Base-by-base conservation (phyloP, 108 stramenopile genomes). In the Hondaea fermentalgiana region DNA sequence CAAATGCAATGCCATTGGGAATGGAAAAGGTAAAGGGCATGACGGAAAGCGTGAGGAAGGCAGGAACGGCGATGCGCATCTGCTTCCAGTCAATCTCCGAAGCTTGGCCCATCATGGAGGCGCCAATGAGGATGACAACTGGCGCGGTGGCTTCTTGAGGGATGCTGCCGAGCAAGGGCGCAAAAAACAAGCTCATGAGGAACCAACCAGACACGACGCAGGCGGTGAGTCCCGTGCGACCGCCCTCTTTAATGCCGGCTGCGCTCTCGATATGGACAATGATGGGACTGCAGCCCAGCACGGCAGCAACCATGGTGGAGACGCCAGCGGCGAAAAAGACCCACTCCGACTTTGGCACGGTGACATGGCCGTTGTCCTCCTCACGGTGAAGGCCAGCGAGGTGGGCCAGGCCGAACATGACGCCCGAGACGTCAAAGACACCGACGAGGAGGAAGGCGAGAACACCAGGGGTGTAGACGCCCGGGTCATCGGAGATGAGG, bases 141-240 rank as follows among this genome's bases (percentile, higher is more conserved):
- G 95, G 95, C n/a, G 95, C 96, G 35, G 94, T 96, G 53, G 97
- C 97, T 94, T 95, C 94, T 10, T 94, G 89, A 25, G 97, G 97
- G 60, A 97, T 95, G 57, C 91, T 90, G 60, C 95, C 95, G 72
- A 97, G 90, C 60, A 96, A 92, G 4, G 97, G 97, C 16, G 96
- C 95, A 91, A 97, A 92, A 72, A 94, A 93, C 4, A 95, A 58
- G 28, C 90, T 88, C 4, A 89, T 17, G 4, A 91, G 57, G 87
- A 95, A 95, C 72, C 92, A 91, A 23, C 92, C 29, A 6, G 93
- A 93, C 5, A 94, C 90, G 5, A 94, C 51, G 88, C 93, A 88
- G 0, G 94, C 92, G n/a, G 94, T 92, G 49, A 95, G 88, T 5
- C 95, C 95, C 8, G 94, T 94, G 35, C 93, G 91, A 60, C 93